A percentile compares a stretch with the other conserved stretches of the same genome.
Evolutionary conservation across 2,329 filamentous ascomycete genomes (phyloP).

Genomic region (Clarireedia paspali): DNA sequence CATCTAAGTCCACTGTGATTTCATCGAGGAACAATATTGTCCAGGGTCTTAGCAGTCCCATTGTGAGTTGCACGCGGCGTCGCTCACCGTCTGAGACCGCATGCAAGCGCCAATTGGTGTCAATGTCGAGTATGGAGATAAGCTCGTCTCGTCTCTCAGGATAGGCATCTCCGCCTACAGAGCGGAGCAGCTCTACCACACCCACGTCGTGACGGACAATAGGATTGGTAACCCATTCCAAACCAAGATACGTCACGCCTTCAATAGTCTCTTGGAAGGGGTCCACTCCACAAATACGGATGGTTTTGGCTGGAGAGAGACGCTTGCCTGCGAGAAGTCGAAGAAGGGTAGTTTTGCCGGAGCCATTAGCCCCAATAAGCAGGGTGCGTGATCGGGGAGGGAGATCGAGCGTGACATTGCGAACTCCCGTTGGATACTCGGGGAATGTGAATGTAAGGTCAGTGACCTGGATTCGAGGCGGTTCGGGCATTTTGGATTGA

Average conservation of each 20-base stretch:
- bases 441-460: too few species aligned
- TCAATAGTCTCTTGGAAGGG: conserved; percentile 86
- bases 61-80: conserved; percentile 88
- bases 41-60: conserved; percentile 92
- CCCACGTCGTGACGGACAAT: conserved; percentile 95
- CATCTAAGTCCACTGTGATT: conserved; percentile 92
- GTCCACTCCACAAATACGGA: conserved; percentile 75
- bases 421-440: too few species aligned
- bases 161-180: conserved; percentile 80
- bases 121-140: conserved; percentile 81
- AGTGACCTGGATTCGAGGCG: too few species aligned
- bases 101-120: conserved; percentile 89
- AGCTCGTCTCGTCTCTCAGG: conserved; percentile 79
- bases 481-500: too few species aligned
- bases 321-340: conserved; percentile 92
- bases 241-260: conserved; percentile 92
- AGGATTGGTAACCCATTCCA: conserved; percentile 96
- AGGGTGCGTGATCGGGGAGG: too few species aligned
- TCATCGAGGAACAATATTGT: conserved; percentile 85
- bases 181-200: conserved; percentile 74
- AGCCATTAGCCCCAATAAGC: conserved; percentile 97
- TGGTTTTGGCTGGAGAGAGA: conserved; percentile 68
- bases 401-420: too few species aligned
- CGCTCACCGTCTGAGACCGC: conserved; percentile 90
- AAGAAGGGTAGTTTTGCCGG: conserved; percentile 93